Base-by-base conservation (phyloP, 768 basidiomycete genomes). In the Amanita molliuscula region DNA sequence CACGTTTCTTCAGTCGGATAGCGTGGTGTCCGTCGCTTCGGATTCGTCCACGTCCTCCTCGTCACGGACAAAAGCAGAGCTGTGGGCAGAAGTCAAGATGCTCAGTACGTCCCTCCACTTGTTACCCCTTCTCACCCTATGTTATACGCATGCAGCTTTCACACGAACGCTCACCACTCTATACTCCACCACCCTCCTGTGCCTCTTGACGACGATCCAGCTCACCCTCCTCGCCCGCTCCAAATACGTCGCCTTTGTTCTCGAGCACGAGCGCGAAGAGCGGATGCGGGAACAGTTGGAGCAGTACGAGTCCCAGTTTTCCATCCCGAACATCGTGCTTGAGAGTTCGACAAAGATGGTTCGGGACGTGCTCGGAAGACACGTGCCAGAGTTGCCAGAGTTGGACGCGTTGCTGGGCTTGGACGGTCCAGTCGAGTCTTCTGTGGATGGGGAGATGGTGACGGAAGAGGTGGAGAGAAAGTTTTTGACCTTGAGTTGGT, bases 41-140 rank as follows among this genome's bases (percentile, higher is more conserved):
- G 64, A 66, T n/a, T n/a, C n/a, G n/a, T n/a, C n/a, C n/a, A n/a
- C n/a, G 10, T 53, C 61, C 10, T 58, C 59, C 13, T 66, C 67
- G 25, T 70, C 65, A 33, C 66, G 76, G 54, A 81, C 77, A n/a
- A 92, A 84, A 61, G 78, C 76, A 1, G 84, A 93, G 58, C 70
- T 98, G 6, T 98, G 95, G 95, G 82, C 82, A 50, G 91, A 96
- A 65, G 77, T 96, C 33, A 97, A 96, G 63, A 77, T 92, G 34
- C 79, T 94, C 28, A 82, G 89, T 84, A 59, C 42, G 77, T n/a
- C n/a, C n/a, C n/a, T n/a, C n/a, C n/a, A n/a, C n/a, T n/a, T n/a
- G n/a, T n/a, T n/a, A n/a, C n/a, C n/a, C n/a, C n/a, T n/a, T n/a
- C n/a, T n/a, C n/a, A n/a, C n/a, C n/a, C n/a, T n/a, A n/a, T n/a